Evolutionary conservation across 2,329 filamentous ascomycete species (phyloP).

Genomic region (Aureobasidium subglaciale): DNA sequence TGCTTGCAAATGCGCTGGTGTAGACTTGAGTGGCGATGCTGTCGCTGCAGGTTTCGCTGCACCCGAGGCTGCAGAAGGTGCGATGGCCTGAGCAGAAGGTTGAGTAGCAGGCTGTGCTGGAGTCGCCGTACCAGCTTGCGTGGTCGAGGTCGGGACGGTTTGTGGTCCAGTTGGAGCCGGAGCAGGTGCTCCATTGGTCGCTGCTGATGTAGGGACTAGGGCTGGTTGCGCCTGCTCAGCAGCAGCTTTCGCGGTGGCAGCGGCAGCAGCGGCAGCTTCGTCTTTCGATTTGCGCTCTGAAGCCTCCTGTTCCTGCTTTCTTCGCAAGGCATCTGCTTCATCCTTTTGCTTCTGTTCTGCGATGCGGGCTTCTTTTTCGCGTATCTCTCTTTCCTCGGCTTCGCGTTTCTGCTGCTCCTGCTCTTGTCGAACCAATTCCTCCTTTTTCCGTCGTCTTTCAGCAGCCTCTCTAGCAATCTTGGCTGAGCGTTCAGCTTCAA

Average conservation of each 20-base stretch:
- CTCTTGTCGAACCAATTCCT: conserved; percentile 24
- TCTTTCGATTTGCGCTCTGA: conserved; percentile 23
- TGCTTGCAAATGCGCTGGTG: conserved; percentile 30
- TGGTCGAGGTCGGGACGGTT: background rate
- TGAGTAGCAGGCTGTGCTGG: background rate
- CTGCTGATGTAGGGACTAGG: background rate
- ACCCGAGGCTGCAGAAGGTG: background rate
- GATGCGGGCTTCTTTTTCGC: background rate
- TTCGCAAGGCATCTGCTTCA: conserved; percentile 12
- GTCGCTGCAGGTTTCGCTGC: background rate
- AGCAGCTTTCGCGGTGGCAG: conserved; percentile 20
- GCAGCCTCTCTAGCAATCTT: conserved; percentile 37
- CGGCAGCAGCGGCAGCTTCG: conserved; percentile 20
- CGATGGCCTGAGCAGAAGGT: background rate
- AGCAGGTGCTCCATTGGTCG: background rate
- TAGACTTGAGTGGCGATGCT: background rate
- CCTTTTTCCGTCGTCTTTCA: conserved; percentile 28
- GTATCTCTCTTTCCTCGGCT: conserved; percentile 17
- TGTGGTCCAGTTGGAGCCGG: background rate
- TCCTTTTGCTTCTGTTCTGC: conserved; percentile 15
- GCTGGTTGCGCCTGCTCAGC: background rate
- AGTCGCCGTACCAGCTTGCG: background rate
- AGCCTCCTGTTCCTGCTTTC: conserved; percentile 22
- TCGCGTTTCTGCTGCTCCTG: conserved; percentile 23
- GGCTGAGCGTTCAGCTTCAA: conserved; percentile 37